phyloP scores from a whole-genome alignment of 2,329 filamentous ascomycete genomes.

The Fusarium sp. region DNA sequence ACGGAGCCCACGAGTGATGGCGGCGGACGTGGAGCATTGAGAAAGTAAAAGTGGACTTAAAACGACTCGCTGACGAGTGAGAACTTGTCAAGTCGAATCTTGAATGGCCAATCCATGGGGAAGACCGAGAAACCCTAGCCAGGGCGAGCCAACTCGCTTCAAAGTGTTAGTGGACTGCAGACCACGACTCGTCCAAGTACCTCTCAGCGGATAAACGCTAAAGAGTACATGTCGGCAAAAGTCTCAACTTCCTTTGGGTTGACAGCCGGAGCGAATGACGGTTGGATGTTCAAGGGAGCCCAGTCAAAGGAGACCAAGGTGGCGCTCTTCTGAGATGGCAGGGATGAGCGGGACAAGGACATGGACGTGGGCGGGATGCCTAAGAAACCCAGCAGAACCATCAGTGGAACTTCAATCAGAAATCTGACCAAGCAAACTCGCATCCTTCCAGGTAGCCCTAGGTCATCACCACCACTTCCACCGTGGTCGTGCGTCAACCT shows the following conservation, averaged over 20 bases:
- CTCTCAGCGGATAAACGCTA: not conserved
- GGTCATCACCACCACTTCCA: slow-evolving; percentile 42
- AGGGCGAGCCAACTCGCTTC: slow-evolving; percentile 11
- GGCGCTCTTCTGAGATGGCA: slow-evolving; percentile 19
- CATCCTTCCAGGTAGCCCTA: slow-evolving; percentile 20
- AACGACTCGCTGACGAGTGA: slow-evolving; percentile 31
- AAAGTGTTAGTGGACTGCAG: not conserved
- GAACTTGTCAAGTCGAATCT: slow-evolving; percentile 16
- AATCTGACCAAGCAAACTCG: slow-evolving; percentile 30
- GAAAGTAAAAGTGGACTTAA: slow-evolving; percentile 25
- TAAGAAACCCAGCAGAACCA: slow-evolving; percentile 38
- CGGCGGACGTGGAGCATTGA: slow-evolving; percentile 40
- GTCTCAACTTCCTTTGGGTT: slow-evolving; percentile 11
- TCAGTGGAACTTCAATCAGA: slow-evolving; percentile 32
- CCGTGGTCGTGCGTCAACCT: slow-evolving; percentile 36
- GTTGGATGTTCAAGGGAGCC: no score
- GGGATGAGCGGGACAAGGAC: slow-evolving; percentile 17
- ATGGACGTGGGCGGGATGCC: slow-evolving; percentile 29
- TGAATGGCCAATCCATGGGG: slow-evolving; percentile 12
- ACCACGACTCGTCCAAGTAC: slow-evolving; percentile 1
- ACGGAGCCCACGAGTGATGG: slow-evolving; percentile 39
- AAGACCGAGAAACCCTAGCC: slow-evolving; percentile 9
- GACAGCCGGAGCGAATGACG: not conserved
- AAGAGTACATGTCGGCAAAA: slow-evolving; percentile 26
- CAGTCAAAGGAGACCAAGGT: slow-evolving; percentile 20